Base-by-base conservation (phyloP, 805 yeast genomes). In the Isabelozyma rhagii region DNA sequence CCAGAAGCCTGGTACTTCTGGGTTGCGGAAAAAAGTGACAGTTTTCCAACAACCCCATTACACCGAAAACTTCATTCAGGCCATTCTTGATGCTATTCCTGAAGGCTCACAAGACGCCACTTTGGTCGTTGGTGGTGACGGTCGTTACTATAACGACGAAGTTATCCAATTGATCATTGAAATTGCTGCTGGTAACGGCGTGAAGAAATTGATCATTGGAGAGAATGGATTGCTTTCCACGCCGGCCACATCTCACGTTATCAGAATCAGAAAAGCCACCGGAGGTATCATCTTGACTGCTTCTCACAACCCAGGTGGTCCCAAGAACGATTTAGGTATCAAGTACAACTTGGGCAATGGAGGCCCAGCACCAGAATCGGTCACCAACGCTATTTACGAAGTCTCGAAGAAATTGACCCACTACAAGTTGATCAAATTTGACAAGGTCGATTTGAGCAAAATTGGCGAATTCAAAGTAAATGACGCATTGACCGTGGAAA, bases 1-100 rank as follows among this genome's bases (percentile, higher is more conserved):
- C 72, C 99, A 93, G 68, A 94, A 92, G 67, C 98, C 99, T 10
- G 99, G 99, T 38, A 93, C 99, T 18, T 93, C 98, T 7, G 99
- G 99, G 21, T 82, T 93, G 45, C 82, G 99, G 63, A 93, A 93
- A 78, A 91, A 87, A 73, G 96, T 93, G 42, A 78, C 77, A 21
- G 92, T 89, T 25, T 93, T 93, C 74, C 82, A 89, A 71, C 84
- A 83, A 60, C 74, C 77, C 10, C 74, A 89, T 66, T 93, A 93
- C 73, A 87, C 96, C 1, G 98, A 93, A 68, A 93, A 94, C 75
- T 93, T 93, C 72, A 80, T 94, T 57, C 99, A 93, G 69, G 81
- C 97, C 7, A 80, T 90, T 51, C 67, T 92, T 48, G 82, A 82
- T 49, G 82, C 97, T 38, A 92, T 93, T 58, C 98, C 98, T 17